Percentiles rank a stretch among this genome's conserved stretches.
These are phyloP conservation scores for Yamadazyma kanchanaburiensis DNA, from an alignment of 1,139 yeast species.

Conservation along the genomic window DNA sequence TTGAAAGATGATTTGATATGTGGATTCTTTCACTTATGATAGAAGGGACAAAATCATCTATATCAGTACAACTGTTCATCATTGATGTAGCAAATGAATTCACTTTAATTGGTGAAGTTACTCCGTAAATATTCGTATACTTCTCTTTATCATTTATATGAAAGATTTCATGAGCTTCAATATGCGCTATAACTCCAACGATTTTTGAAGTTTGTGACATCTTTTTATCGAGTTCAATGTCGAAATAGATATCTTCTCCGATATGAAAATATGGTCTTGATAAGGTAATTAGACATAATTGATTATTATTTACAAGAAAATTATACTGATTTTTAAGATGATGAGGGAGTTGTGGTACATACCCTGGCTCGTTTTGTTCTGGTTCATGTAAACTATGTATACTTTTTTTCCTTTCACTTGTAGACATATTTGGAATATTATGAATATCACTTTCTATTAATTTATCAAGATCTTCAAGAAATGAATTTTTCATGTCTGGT, in stretches of 20 bases:
- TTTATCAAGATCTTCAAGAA: slow-evolving; percentile 29
- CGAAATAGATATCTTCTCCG: slow-evolving; percentile 47
- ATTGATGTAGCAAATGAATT: slow-evolving; percentile 35
- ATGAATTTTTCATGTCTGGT: slow-evolving; percentile 13
- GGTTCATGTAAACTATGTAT: slow-evolving; percentile 14
- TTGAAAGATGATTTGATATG: slow-evolving; percentile 30
- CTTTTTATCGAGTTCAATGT: slow-evolving; percentile 20
- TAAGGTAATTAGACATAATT: slow-evolving; percentile 31
- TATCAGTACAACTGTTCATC: slow-evolving; percentile 12
- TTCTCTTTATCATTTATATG: slow-evolving; percentile 17
- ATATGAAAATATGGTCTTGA: slow-evolving; percentile 45
- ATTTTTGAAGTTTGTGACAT: slow-evolving; percentile 20
- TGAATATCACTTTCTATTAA: slow-evolving; percentile 33
- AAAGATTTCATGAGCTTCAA: slow-evolving; percentile 42
- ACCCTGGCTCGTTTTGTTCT: slow-evolving; percentile 13
- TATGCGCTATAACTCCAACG: slow-evolving; percentile 31
- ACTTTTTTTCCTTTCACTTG: slow-evolving; percentile 29
- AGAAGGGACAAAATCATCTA: slow-evolving; percentile 6
- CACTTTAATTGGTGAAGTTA: slow-evolving; percentile 34
- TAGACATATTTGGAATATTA: slow-evolving; percentile 31
- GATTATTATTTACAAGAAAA: slow-evolving; percentile 30
- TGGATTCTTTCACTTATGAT: slow-evolving; percentile 26
- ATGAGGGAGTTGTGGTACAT: slow-evolving; percentile 27
- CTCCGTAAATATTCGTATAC: slow-evolving; percentile 30
- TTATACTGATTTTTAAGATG: slow-evolving; percentile 38